Evolutionary conservation across 1,284 basidiomycete genomes (phyloP).

Genomic region (Boletus mariae): DNA sequence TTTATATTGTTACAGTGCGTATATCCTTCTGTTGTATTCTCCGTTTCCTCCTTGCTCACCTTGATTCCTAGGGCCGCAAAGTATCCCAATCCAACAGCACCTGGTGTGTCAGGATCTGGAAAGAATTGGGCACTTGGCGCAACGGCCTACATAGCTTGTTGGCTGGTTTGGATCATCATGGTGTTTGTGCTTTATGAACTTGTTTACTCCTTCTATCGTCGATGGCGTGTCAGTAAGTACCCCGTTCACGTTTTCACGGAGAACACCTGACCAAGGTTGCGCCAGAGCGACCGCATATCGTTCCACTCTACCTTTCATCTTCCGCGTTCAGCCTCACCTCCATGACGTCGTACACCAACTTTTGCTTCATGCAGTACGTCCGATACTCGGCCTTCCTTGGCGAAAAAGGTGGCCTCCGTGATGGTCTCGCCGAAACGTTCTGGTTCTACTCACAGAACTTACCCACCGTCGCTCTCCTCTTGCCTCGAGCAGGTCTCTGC

Average conservation of each 20-base stretch:
- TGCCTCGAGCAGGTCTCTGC: slow-evolving; percentile 75
- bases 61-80: slow-evolving; percentile 53
- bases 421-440: slow-evolving; percentile 73
- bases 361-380: slow-evolving; percentile 78
- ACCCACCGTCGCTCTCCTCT: slow-evolving; percentile 68
- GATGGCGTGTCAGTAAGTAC: slow-evolving; percentile 82
- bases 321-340: slow-evolving; percentile 69
- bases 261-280: not conserved
- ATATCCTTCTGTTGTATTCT: slow-evolving; percentile 3
- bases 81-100: slow-evolving; percentile 62
- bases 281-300: slow-evolving; percentile 73
- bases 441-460: slow-evolving; percentile 78
- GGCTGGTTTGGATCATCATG: slow-evolving; percentile 69
- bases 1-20: slow-evolving; percentile 76
- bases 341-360: slow-evolving; percentile 76
- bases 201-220: slow-evolving; percentile 72
- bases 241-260: slow-evolving; percentile 2
- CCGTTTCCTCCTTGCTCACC: slow-evolving; percentile 13
- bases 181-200: slow-evolving; percentile 80
- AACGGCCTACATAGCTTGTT: slow-evolving; percentile 77
- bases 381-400: slow-evolving; percentile 62
- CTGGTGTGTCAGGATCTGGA: slow-evolving; percentile 63
- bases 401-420: slow-evolving; percentile 51
- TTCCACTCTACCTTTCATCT: slow-evolving; percentile 79
- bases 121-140: slow-evolving; percentile 73